These are phyloP conservation scores for Eucalyptus microcorys DNA, from an alignment of 345 rosid species.

Conservation along the genomic window DNA sequence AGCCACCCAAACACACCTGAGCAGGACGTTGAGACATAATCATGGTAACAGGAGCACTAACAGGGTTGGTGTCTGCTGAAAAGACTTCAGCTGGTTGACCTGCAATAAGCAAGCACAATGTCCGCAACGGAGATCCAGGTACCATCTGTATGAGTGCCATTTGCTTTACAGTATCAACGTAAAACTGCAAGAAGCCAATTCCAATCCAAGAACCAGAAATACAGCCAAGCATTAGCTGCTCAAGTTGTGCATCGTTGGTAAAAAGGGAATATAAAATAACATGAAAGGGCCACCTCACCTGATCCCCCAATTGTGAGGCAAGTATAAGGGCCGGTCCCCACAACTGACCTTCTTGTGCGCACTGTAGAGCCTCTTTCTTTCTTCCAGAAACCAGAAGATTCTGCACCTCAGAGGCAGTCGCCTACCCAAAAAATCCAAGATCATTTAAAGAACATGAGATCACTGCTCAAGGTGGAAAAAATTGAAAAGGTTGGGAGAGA, in stretches of 20 bases:
- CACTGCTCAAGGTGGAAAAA: background rate
- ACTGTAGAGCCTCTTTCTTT: conserved; percentile 68
- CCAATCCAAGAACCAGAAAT: background rate
- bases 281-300: conserved; percentile 35
- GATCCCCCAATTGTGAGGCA: conserved; percentile 90
- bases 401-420: conserved; percentile 88
- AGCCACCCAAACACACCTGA: conserved; percentile 27
- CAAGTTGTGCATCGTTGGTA: background rate
- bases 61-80: conserved; percentile 21
- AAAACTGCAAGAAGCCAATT: conserved; percentile 49
- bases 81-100: conserved; percentile 96
- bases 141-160: conserved; percentile 92
- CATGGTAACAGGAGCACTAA: conserved; percentile 19
- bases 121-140: conserved; percentile 94
- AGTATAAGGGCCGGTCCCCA: conserved; percentile 99
- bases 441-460: background rate
- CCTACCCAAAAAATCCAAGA: conserved; percentile 18
- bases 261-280: background rate
- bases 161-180: conserved; percentile 83
- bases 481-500: background rate
- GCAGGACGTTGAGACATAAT: conserved; percentile 31
- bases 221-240: background rate
- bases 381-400: conserved; percentile 92
- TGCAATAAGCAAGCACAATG: conserved; percentile 91
- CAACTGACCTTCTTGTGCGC: conserved; percentile 90